phyloP scores from a whole-genome alignment of 306 rosid species.

The Comarum palustre region DNA sequence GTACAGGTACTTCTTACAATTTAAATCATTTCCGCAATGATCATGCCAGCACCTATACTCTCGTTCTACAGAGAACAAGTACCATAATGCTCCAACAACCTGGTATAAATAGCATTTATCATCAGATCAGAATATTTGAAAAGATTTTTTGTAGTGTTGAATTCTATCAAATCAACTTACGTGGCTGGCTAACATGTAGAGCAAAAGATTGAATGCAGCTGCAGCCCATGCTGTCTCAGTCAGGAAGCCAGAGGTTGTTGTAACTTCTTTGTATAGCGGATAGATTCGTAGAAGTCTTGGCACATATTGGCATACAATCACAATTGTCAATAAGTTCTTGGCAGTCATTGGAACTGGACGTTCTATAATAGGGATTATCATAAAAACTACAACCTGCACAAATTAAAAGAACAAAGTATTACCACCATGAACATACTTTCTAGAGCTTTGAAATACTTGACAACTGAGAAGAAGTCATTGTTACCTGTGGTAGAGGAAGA shows the following conservation, averaged over 20 bases:
- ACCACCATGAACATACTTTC: background rate
- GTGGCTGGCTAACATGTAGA: conserved; percentile 85
- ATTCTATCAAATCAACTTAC: conserved; percentile 42
- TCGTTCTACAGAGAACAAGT: conserved; percentile 60
- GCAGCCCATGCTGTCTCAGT: conserved; percentile 91
- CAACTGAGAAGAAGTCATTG: background rate
- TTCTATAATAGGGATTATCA: conserved; percentile 19
- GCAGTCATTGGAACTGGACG: conserved; percentile 25
- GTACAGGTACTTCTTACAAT: background rate
- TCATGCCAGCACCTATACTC: conserved; percentile 56
- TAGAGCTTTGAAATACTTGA: background rate
- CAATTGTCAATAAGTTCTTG: conserved; percentile 48
- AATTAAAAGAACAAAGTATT: background rate
- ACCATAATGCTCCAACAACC: conserved; percentile 91
- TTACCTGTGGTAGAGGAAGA: conserved; percentile 91
- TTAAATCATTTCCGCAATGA: background rate
- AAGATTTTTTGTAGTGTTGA: background rate
- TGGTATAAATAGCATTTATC: conserved; percentile 28
- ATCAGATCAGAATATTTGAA: conserved; percentile 16
- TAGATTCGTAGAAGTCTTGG: conserved; percentile 61
- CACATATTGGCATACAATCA: conserved; percentile 49
- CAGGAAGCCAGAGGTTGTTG: conserved; percentile 67
- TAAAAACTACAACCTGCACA: conserved; percentile 52
- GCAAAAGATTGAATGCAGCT: conserved; percentile 80
- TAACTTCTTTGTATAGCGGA: conserved; percentile 69